Percentiles rank a stretch among this genome's conserved stretches.
phyloP scores from a whole-genome alignment of 805 yeast species.

The Cyberlindnera samutprakarnensis region DNA sequence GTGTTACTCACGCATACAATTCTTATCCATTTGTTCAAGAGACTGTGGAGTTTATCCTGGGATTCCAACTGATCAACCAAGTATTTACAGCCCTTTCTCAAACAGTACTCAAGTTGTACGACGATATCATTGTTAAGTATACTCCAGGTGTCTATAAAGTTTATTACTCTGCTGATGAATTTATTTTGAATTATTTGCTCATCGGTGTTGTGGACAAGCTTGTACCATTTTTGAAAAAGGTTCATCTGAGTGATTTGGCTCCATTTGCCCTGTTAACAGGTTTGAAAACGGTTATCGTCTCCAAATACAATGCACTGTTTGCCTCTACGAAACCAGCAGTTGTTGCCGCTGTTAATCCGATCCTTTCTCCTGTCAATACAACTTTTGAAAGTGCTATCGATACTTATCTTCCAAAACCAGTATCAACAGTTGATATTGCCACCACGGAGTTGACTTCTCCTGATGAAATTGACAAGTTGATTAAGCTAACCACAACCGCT shows the following conservation, averaged over 20 bases:
- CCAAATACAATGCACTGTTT: not conserved
- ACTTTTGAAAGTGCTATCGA: slow-evolving; percentile 9
- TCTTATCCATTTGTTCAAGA: slow-evolving; percentile 10
- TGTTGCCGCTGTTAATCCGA: slow-evolving; percentile 10
- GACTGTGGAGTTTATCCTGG: slow-evolving; percentile 3
- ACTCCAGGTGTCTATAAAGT: slow-evolving; percentile 3
- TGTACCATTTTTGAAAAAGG: slow-evolving; percentile 3
- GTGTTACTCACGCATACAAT: slow-evolving; percentile 6
- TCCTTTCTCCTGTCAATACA: slow-evolving; percentile 13
- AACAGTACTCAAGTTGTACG: slow-evolving; percentile 4
- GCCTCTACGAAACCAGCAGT: slow-evolving; percentile 8
- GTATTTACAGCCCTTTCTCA: slow-evolving; percentile 7
- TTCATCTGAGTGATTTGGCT: slow-evolving; percentile 5
- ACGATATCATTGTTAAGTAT: slow-evolving; percentile 4
- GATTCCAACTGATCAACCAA: slow-evolving; percentile 8
- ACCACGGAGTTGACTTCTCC: not conserved
- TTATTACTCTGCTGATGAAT: slow-evolving; percentile 3
- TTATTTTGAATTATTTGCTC: slow-evolving; percentile 2
- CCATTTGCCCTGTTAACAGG: slow-evolving; percentile 3
- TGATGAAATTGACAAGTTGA: slow-evolving; percentile 9
- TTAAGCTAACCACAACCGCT: slow-evolving; percentile 8
- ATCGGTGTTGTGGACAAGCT: slow-evolving; percentile 7
- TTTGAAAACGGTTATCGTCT: not conserved
- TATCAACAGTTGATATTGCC: not conserved
- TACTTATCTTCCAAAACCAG: slow-evolving; percentile 7